These are phyloP conservation scores for Schizosaccharomyces cryophilus DNA, from an alignment of 805 yeast species.

Conservation along the genomic window DNA sequence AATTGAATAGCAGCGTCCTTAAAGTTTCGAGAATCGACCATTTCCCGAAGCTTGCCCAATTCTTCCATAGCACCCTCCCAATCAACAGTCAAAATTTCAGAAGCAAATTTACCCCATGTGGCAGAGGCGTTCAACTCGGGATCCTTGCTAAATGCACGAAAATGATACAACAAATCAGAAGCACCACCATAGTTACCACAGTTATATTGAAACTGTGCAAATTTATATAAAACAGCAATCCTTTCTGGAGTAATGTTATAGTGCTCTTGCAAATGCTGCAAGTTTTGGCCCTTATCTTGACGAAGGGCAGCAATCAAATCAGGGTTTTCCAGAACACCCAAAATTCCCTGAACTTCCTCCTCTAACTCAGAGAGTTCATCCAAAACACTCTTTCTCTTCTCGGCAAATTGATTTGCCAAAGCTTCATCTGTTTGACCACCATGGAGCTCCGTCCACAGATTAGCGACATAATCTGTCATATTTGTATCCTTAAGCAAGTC, in stretches of 20 bases:
- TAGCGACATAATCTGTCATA: slow-evolving; percentile 17
- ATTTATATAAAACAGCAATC: slow-evolving; percentile 28
- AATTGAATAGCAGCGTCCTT: slow-evolving; percentile 33
- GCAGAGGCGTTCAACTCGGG: slow-evolving; percentile 27
- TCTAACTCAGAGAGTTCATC: slow-evolving; percentile 12
- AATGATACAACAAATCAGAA: slow-evolving; percentile 31
- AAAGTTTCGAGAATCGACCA: slow-evolving; percentile 29
- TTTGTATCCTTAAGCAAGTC: slow-evolving; percentile 33
- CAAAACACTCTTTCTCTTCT: slow-evolving; percentile 6
- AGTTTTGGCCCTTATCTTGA: slow-evolving; percentile 31
- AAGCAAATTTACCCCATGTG: slow-evolving; percentile 47
- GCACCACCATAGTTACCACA: slow-evolving; percentile 39
- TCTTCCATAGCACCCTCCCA: slow-evolving; percentile 32
- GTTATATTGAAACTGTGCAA: slow-evolving; percentile 38
- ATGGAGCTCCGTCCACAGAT: slow-evolving; percentile 1
- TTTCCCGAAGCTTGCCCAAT: slow-evolving; percentile 29
- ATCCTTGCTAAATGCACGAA: slow-evolving; percentile 30
- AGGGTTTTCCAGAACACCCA: slow-evolving; percentile 22
- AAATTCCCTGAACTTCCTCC: slow-evolving; percentile 21
- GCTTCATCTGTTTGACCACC: background rate
- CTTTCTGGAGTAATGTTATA: slow-evolving; percentile 21
- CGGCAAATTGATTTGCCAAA: slow-evolving; percentile 6
- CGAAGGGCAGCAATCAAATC: slow-evolving; percentile 29
- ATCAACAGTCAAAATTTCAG: slow-evolving; percentile 28
- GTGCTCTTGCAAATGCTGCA: slow-evolving; percentile 21